These are phyloP conservation scores for Ramaria sp. DNA, from an alignment of 768 basidiomycete genomes.

Conservation along the genomic window DNA sequence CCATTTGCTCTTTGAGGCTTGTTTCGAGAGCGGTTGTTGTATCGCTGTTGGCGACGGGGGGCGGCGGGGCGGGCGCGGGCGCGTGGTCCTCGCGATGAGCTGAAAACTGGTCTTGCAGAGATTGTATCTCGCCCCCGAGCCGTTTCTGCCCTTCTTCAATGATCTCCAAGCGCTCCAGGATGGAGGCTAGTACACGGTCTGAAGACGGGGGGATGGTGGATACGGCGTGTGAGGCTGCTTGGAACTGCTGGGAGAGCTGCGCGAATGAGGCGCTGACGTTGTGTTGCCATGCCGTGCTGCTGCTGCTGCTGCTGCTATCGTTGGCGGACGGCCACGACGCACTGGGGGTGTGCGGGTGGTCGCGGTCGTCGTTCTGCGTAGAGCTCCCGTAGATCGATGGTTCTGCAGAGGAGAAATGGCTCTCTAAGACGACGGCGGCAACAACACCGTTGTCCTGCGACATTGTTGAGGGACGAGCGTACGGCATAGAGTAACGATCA, in stretches of 20 bases:
- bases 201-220: conserved; percentile 19
- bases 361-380: not conserved
- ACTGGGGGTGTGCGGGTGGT: too few relatives aligned
- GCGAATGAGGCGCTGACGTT: conserved; percentile 27
- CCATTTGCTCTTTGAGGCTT: conserved; percentile 23
- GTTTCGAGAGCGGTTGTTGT: conserved; percentile 18
- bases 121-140: conserved; percentile 22
- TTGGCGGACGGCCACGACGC: not conserved
- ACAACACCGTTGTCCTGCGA: not conserved
- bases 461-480: conserved; percentile 8
- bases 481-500: conserved; percentile 4
- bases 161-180: conserved; percentile 19
- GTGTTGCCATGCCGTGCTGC: conserved; percentile 18
- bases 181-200: conserved; percentile 12
- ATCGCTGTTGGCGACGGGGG: not conserved
- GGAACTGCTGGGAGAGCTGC: conserved; percentile 30
- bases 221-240: conserved; percentile 29
- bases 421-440: not conserved
- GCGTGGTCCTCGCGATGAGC: conserved; percentile 3
- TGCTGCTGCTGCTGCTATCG: too few relatives aligned
- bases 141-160: conserved; percentile 24
- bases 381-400: conserved; percentile 1
- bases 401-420: not conserved
- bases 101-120: conserved; percentile 19
- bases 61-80: too few relatives aligned